phyloP scores from a whole-genome alignment of 768 basidiomycete species.

The Lanmaoa rubissima region DNA sequence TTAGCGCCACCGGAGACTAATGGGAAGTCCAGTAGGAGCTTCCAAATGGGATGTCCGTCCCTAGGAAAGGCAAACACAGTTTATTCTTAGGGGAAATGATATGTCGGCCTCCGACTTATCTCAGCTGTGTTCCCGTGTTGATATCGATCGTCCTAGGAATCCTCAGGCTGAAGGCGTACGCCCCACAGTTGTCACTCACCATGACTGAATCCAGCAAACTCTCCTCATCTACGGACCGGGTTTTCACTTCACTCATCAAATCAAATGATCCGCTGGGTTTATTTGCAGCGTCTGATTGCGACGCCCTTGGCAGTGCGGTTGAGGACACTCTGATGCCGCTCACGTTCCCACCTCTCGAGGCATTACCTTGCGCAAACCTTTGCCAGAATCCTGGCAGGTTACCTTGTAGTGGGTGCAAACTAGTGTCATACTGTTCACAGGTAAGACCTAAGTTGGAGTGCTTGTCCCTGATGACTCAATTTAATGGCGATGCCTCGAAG shows the following conservation, averaged over 20 bases:
- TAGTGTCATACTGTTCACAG: conserved; percentile 46
- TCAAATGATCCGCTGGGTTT: conserved; percentile 19
- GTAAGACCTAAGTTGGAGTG: conserved; percentile 2
- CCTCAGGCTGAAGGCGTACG: neutral
- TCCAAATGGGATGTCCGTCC: neutral
- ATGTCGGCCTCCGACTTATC: neutral
- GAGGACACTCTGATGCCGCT: conserved; percentile 16
- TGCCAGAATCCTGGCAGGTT: conserved; percentile 30
- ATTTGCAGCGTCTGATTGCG: conserved; percentile 18
- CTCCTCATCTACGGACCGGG: neutral
- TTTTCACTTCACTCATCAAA: conserved; percentile 15
- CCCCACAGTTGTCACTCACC: neutral
- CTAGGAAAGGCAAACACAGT: conserved; percentile 11
- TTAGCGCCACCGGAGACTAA: too few relatives aligned
- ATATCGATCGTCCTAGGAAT: neutral
- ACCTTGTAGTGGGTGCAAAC: conserved; percentile 29
- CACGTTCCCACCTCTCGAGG: conserved; percentile 22
- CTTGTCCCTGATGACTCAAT: neutral
- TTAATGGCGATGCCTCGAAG: conserved; percentile 16
- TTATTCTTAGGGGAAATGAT: neutral
- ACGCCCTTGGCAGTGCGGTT: conserved; percentile 13
- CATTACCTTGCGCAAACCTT: conserved; percentile 34
- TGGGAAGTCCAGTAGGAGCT: neutral
- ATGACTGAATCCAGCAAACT: conserved; percentile 7
- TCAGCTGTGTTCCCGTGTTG: neutral